Conservation (phyloP, 495 filamentous ascomycete genomes). For the Penicillium cataractarum region DNA sequence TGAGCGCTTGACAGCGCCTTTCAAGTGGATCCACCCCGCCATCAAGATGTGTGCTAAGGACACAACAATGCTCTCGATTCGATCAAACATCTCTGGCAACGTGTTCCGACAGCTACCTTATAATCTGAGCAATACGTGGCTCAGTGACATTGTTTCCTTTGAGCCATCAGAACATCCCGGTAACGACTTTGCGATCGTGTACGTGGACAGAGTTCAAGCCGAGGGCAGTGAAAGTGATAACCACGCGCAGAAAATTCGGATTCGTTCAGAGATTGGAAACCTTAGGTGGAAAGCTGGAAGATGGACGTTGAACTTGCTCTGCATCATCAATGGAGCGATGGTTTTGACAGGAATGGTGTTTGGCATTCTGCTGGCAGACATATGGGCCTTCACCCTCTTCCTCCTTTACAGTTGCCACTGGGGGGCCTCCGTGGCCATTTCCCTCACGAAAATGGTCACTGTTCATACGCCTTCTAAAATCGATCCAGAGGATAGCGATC, state of each 20-base stretch:
- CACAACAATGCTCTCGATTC: slow-evolving; percentile 32
- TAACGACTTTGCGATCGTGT: slow-evolving; percentile 32
- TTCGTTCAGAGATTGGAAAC: slow-evolving; percentile 12
- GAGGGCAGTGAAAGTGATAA: background rate
- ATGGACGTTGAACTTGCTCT: slow-evolving; percentile 21
- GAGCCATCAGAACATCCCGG: slow-evolving; percentile 25
- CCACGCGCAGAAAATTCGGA: background rate
- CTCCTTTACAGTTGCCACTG: slow-evolving; percentile 33
- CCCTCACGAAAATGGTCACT: slow-evolving; percentile 26
- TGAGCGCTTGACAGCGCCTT: slow-evolving; percentile 29
- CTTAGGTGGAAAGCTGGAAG: slow-evolving; percentile 16
- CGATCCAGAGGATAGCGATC: slow-evolving; percentile 7
- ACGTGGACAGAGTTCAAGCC: slow-evolving; percentile 17
- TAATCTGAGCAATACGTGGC: slow-evolving; percentile 32
- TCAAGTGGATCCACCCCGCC: slow-evolving; percentile 30
- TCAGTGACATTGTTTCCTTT: slow-evolving; percentile 30
- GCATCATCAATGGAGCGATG: slow-evolving; percentile 28
- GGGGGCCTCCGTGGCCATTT: slow-evolving; percentile 26
- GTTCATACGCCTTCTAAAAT: slow-evolving; percentile 20
- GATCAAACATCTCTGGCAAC: slow-evolving; percentile 27
- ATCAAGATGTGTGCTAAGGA: slow-evolving; percentile 33
- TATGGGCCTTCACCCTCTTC: slow-evolving; percentile 35
- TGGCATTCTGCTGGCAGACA: slow-evolving; percentile 28
- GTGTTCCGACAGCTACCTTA: slow-evolving; percentile 35
- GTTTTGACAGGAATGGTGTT: slow-evolving; percentile 27